Base-by-base conservation (phyloP, 805 yeast species). In the Maudiozyma barnettii region DNA sequence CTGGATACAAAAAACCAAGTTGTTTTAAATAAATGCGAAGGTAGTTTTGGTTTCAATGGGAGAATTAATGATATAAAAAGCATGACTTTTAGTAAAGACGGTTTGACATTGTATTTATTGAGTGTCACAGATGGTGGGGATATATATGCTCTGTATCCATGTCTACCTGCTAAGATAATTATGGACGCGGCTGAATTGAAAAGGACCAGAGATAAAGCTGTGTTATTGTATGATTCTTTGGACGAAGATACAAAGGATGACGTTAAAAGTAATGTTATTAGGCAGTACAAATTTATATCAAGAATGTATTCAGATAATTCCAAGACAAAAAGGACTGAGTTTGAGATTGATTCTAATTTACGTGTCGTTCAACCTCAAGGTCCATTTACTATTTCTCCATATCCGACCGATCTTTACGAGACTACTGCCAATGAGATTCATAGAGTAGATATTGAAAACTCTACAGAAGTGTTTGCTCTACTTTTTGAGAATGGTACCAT, bases 71-170 rank as follows among this genome's bases (percentile, higher is more conserved):
- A 54, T 39, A 56, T 64, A 19, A 44, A 45, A 8, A 51, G 56
- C 21, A 50, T 64, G 10, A 39, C 51, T 7, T 60, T 65, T 29
- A 53, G 65, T 41, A 43, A 51, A 18, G 82, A 81, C 12, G 70
- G 72, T 2, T 55, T 82, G 45, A 73, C 84, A 0, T 63, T 84
- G 19, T 79, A 75, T 54, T 57, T 81, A 8, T 54, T 79, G 45
- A 73, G 53, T 41, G 29, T 74, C 9, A 58, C 65, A 9, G 83
- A 78, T 45, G 79, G 82, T 16, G 58, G 60, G 13, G 85, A 83
- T 51, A 50, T 84, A 1, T 81, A 73, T 55, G 67, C 75, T 1
- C 64, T 84, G 3, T 78, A 74, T 51, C 93, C 93, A n/a, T 81
- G 81, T 58, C 55, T 76, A 19, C 87, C 90, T 0, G 37, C 52